Evolutionary conservation across 2,329 filamentous ascomycete genomes (phyloP), one percentile per base, ranked within the genome.

Genomic region (Tolypocladium inflatum): DNA sequence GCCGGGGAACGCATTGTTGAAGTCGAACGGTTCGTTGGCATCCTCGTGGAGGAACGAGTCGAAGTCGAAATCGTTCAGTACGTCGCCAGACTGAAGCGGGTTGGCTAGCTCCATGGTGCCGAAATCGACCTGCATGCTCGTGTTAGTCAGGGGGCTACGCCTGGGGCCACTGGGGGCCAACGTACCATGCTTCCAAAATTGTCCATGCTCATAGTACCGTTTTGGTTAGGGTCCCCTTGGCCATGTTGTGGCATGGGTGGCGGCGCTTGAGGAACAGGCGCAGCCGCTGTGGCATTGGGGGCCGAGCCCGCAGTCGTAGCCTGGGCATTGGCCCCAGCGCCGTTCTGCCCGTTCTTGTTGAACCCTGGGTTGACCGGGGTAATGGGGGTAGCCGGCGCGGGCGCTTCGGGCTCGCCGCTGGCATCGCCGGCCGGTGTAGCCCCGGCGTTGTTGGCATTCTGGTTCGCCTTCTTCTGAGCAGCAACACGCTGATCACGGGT

Each of bases 51-150:
- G 73, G 74, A 88, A 88, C 2, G 84, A 86, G 69, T 88, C 85
- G 63, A 88, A 78, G 61, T 88, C 85, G 64, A 88, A 88, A 62
- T 86, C 84, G 64, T 83, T 83, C 54, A 88, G 74, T 41, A 87
- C 84, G 66, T 87, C 80, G 57, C 72, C 73, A 7, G 78, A 76
- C 60, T 76, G 74, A 33, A 80, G 68, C 2, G 82, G 80, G 62
- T 84, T 82, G 57, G 79, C 76, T 67, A 84, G 81, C 58, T 81
- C 81, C 71, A 86, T 78, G 45, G 63, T 56, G 51, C 66, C 68
- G 57, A 82, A 82, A 58, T 79, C 76, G 67, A 73, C 74, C 69
- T 75, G 58, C n/a, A 21, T 10, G 57, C 15, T 35, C 19, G 13
- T 33, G 52, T 62, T 57, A 66, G 65, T 53, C 61, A 39, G 10